These are phyloP conservation scores for Thermothielavioides terrestris DNA, from an alignment of 495 filamentous ascomycete genomes.

Conservation along the genomic window DNA sequence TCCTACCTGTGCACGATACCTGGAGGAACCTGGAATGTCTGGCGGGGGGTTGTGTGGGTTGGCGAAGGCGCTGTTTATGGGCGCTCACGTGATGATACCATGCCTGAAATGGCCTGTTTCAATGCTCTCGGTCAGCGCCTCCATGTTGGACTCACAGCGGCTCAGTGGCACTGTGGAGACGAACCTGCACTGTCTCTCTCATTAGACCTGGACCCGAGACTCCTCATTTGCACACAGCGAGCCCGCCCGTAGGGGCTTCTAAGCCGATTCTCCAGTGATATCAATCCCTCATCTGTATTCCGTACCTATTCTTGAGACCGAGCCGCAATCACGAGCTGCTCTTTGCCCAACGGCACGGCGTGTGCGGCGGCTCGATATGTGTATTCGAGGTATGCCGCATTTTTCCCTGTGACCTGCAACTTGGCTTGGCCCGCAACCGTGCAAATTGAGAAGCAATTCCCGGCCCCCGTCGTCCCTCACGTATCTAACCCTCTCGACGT, in stretches of 20 bases:
- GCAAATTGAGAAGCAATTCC: conserved; percentile 1
- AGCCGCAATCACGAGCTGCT: not conserved
- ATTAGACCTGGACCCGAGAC: too few relatives aligned
- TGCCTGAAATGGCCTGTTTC: conserved; percentile 6
- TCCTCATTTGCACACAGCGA: conserved; percentile 1
- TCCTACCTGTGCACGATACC: too few relatives aligned
- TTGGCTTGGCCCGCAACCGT: too few relatives aligned
- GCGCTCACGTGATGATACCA: conserved; percentile 16
- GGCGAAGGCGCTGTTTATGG: not conserved
- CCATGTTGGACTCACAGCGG: too few relatives aligned
- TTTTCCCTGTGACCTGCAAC: not conserved
- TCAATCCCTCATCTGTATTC: not conserved
- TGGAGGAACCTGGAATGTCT: not conserved
- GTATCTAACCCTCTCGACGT: not conserved
- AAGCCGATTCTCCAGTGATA: conserved; percentile 1
- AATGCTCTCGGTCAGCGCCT: conserved; percentile 4
- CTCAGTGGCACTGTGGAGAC: conserved; percentile 13
- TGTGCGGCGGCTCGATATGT: conserved; percentile 8
- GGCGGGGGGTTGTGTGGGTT: not conserved
- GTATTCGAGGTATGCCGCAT: conserved; percentile 11
- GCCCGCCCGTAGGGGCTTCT: not conserved
- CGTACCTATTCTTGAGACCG: not conserved
- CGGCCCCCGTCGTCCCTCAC: not conserved
- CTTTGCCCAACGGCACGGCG: not conserved
- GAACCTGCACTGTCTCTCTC: conserved; percentile 6